Percentiles rank a stretch among this genome's conserved stretches.
phyloP scores from a whole-genome alignment of 1,139 yeast genomes.

The Blastobotrys apis region DNA sequence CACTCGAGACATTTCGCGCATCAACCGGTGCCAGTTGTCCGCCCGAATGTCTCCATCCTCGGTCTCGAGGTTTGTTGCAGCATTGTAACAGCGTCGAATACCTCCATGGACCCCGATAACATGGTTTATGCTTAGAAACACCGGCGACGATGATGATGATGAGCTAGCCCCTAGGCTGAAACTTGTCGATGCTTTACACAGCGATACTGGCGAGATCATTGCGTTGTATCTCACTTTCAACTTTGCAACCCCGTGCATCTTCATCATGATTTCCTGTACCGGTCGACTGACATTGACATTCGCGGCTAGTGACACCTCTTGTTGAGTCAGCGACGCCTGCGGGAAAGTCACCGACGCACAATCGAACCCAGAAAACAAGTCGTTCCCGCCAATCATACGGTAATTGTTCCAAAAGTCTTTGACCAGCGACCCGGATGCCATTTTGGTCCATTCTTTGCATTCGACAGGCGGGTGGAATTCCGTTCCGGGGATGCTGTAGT shows the following conservation, averaged over 20 bases:
- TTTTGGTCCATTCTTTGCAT: not conserved
- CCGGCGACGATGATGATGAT: too few relatives aligned
- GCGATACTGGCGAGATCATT: not conserved
- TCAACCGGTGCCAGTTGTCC: conserved; percentile 2
- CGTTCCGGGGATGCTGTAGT: too few relatives aligned
- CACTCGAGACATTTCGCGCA: conserved; percentile 5
- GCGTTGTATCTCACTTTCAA: not conserved
- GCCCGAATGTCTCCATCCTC: not conserved
- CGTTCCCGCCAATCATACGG: too few relatives aligned
- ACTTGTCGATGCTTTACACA: not conserved
- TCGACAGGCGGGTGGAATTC: not conserved
- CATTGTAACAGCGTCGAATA: not conserved
- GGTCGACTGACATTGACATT: conserved; percentile 7
- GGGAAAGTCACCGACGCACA: too few relatives aligned
- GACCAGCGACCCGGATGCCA: not conserved
- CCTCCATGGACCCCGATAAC: conserved; percentile 2
- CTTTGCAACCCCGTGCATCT: not conserved
- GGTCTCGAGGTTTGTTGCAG: too few relatives aligned
- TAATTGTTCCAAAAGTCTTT: not conserved
- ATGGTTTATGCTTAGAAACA: too few relatives aligned
- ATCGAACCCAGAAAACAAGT: too few relatives aligned
- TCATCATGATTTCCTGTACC: not conserved
- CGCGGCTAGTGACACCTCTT: not conserved
- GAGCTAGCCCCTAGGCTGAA: not conserved
- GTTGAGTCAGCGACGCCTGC: not conserved